Base-by-base conservation (phyloP, 1,284 basidiomycete genomes). In the Sporisorium scitamineum region DNA sequence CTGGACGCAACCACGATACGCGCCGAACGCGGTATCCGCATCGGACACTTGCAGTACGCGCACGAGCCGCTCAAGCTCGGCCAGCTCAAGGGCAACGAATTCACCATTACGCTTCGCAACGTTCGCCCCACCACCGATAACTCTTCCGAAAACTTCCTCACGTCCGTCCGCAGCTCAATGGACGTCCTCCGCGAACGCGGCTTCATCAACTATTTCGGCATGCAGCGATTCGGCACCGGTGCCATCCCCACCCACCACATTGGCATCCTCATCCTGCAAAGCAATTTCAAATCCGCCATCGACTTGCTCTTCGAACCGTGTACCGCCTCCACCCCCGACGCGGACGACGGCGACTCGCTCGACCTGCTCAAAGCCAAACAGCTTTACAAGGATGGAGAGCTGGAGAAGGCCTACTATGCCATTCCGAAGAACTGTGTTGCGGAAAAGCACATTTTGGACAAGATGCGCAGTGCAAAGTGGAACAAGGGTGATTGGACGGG, bases 201-300 rank as follows among this genome's bases (percentile, higher is more conserved):
- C 0, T 98, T 98, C 86, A 93, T 99, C 86, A 99, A 99, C 86
- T 99, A 97, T 84, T 99, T 97, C 84, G 96, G 95, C 42, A 97
- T 99, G 96, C 97, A 99, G 85, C 91, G 97, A 18, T 99, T 99
- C 86, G 97, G 97, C 32, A 99, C 96, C 1, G 94, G 96, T 8
- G 91, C 94, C 13, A 92, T 99, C 29, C 94, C 96, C 1, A 98
- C 97, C 0, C 96, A 99, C 82, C 88, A 92, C 3, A 95, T 98
- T 60, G 97, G 97, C 8, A 89, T 98, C 16, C 91, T 94, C 3
- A 88, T 99, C 37, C 89, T 99, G 20, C 91, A 91, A 79, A 92
- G 91, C 5, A 92, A 97, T 79, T 99, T 74, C 47, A 54, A 69
- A 22, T 31, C 54, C 27, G 80, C 80, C 14, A 67, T 82, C 47